Evolutionary conservation across 2,329 filamentous ascomycete genomes (phyloP), one percentile per base, ranked within the genome.

Genomic region (Cryoendolithus antarcticus): DNA sequence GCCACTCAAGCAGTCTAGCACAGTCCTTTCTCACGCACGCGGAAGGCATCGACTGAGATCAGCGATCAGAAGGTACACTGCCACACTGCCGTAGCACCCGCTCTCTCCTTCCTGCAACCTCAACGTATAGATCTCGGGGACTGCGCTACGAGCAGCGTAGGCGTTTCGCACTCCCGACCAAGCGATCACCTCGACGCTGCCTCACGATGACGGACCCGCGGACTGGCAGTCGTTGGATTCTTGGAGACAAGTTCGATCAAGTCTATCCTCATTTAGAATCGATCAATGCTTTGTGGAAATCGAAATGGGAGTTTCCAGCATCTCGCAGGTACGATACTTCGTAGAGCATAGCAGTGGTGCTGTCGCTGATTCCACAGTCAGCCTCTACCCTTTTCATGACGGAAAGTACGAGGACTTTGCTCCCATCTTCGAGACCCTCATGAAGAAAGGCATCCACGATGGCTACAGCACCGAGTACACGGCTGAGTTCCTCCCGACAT

Each of bases 201-300:
- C 33, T 12, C 24, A 49, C 35, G 11, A 50, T 50, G 49, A 50
- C 48, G 15, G 53, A 58, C 42, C 54, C 55, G 34, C 55, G 54
- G 6, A 58, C 55, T 6, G 52, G 52, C 44, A 52, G 48, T 36
- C 43, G 46, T 35, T 60, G 58, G 58, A 57, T 60, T 28, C 58
- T 70, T 30, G 67, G 66, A 44, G 63, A 68, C 39, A 64, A 63
- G 38, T 67, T 70, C 48, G 54, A 67, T 40, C 61, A 64, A 28
- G 55, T 63, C 34, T 65, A 67, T 34, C 67, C 74, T 13, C 76
- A 80, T 52, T 72, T 78, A 48, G 63, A 67, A 28, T 71, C 71
- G 19, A 76, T 80, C 48, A 64, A 71, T 52, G 69, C 70, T 7
- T 62, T 82, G 28, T 61, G 59, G 59, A 48, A 51, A 38, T 57